Conservation (phyloP, 306 rosid genomes). For the Vigna mungo region DNA sequence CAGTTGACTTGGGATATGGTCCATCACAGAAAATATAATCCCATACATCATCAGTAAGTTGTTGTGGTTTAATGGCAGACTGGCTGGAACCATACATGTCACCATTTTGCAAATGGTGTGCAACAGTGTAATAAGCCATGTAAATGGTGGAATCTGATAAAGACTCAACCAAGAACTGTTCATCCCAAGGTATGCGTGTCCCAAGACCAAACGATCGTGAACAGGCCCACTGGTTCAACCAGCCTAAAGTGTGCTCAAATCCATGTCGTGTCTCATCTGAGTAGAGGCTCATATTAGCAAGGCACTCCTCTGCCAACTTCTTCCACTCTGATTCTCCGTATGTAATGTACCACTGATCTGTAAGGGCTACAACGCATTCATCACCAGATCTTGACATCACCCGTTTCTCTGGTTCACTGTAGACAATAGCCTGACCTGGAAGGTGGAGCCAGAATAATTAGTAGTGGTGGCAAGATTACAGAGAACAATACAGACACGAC, state of each 20-base stretch:
- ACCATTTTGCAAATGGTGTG: conserved; percentile 72
- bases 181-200: conserved; percentile 96
- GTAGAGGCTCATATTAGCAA: conserved; percentile 67
- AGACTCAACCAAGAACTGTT: conserved; percentile 84
- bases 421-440: conserved; percentile 71
- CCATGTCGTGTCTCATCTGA: conserved; percentile 90
- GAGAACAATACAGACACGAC: background rate
- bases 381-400: conserved; percentile 91
- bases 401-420: conserved; percentile 91
- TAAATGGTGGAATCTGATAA: conserved; percentile 92
- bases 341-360: conserved; percentile 95
- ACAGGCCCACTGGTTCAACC: conserved; percentile 99
- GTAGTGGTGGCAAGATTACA: background rate
- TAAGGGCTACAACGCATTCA: conserved; percentile 94
- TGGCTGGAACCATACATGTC: conserved; percentile 70
- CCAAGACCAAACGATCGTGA: conserved; percentile 96
- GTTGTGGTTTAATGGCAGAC: conserved; percentile 71
- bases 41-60: conserved; percentile 88
- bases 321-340: conserved; percentile 90
- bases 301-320: conserved; percentile 81
- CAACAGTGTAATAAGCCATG: conserved; percentile 95
- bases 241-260: conserved; percentile 85
- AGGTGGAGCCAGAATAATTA: conserved; percentile 2
- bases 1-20: conserved; percentile 68
- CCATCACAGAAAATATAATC: conserved; percentile 81